Percentiles rank a stretch among this genome's conserved stretches.
Conservation (phyloP, 495 filamentous ascomycete genomes). For the Xylaria telfairii region DNA sequence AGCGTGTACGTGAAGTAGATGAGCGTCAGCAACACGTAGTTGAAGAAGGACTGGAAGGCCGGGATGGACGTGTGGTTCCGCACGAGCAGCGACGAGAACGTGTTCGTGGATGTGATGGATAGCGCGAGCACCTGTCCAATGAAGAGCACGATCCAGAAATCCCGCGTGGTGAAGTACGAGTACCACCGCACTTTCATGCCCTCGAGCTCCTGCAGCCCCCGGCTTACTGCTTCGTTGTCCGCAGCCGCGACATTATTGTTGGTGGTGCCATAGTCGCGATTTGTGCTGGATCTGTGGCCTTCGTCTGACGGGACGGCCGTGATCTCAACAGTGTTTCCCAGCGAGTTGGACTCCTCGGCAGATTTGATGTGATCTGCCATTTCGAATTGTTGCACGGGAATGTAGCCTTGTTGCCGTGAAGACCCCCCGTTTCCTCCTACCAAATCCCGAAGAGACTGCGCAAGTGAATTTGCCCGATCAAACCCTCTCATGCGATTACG, state of each 20-base stretch:
- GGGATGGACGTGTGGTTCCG: slow-evolving; percentile 78
- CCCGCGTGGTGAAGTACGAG: slow-evolving; percentile 78
- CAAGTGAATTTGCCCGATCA: slow-evolving; percentile 20
- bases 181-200: slow-evolving; percentile 67
- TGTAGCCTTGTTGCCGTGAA: slow-evolving; percentile 26
- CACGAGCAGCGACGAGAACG: slow-evolving; percentile 79
- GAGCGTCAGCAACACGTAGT: slow-evolving; percentile 82
- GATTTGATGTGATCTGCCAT: slow-evolving; percentile 36
- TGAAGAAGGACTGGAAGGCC: slow-evolving; percentile 96
- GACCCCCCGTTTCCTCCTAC: slow-evolving; percentile 16
- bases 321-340: slow-evolving; percentile 34
- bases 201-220: slow-evolving; percentile 53
- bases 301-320: slow-evolving; percentile 27
- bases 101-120: slow-evolving; percentile 88
- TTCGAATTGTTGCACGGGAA: slow-evolving; percentile 32
- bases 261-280: slow-evolving; percentile 17
- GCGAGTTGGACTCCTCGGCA: slow-evolving; percentile 25
- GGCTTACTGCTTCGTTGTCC: slow-evolving; percentile 38
- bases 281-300: slow-evolving; percentile 3
- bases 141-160: slow-evolving; percentile 83
- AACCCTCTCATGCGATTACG: slow-evolving; percentile 24
- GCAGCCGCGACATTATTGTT: neutral
- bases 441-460: slow-evolving; percentile 30
- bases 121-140: slow-evolving; percentile 89
- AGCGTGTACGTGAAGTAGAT: slow-evolving; percentile 84